phyloP scores from a whole-genome alignment of 306 rosid species.

The Vicia villosa region DNA sequence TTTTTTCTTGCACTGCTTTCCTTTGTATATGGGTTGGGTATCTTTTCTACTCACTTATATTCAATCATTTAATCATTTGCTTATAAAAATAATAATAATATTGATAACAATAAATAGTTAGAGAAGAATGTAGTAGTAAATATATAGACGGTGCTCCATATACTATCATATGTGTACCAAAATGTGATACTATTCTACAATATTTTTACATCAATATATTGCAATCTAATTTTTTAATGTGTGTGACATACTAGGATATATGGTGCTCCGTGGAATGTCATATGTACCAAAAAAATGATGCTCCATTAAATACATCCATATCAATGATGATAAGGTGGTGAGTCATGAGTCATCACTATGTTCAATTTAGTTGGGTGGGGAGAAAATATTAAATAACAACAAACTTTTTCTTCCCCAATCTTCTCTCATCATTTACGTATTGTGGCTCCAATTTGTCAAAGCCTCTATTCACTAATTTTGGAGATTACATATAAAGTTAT shows the following conservation, averaged over 20 bases:
- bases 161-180: too few relatives aligned
- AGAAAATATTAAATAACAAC: constrained; percentile 33
- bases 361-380: constrained; percentile 49
- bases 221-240: too few relatives aligned
- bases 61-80: too few relatives aligned
- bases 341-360: background rate
- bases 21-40: too few relatives aligned
- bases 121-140: too few relatives aligned
- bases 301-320: constrained; percentile 42
- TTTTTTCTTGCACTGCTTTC: too few relatives aligned
- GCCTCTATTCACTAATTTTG: constrained; percentile 53
- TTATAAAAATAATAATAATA: too few relatives aligned
- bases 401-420: constrained; percentile 36
- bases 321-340: constrained; percentile 33
- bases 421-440: constrained; percentile 52
- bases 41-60: too few relatives aligned
- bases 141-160: too few relatives aligned
- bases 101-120: too few relatives aligned
- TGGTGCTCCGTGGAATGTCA: constrained; percentile 30
- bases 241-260: background rate
- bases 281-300: constrained; percentile 33
- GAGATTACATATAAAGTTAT: constrained; percentile 55
- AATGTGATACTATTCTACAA: background rate
- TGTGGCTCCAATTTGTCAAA: constrained; percentile 54
- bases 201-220: too few relatives aligned